Percentiles rank a stretch among this genome's conserved stretches.
These are phyloP conservation scores for Kernera saxatilis DNA, from an alignment of 345 rosid species.

Conservation along the genomic window DNA sequence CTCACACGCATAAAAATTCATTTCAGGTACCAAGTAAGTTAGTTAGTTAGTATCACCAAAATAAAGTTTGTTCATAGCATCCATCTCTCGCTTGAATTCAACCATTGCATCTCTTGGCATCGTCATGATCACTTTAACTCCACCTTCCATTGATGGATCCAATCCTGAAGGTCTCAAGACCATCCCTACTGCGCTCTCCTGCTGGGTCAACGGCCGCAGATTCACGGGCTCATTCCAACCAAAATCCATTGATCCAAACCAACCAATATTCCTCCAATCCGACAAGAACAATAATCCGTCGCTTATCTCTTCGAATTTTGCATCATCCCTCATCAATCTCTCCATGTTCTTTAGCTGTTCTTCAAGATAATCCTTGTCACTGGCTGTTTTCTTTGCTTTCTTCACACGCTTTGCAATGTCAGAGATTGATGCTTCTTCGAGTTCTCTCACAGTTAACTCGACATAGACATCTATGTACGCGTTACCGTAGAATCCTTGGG, in stretches of 20 bases:
- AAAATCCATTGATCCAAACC: slow-evolving; percentile 27
- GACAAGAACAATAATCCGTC: slow-evolving; percentile 31
- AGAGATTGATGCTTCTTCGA: slow-evolving; percentile 28
- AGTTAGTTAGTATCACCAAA: too few relatives aligned
- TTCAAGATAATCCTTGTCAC: neutral
- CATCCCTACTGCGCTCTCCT: neutral
- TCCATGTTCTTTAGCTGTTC: slow-evolving; percentile 18
- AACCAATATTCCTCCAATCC: slow-evolving; percentile 36
- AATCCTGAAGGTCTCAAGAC: neutral
- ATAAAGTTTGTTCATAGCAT: neutral
- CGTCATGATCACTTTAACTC: slow-evolving; percentile 12
- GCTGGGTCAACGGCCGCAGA: slow-evolving; percentile 14
- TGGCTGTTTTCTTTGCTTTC: slow-evolving; percentile 11
- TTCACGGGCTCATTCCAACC: slow-evolving; percentile 41
- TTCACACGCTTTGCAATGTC: slow-evolving; percentile 23
- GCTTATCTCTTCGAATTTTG: slow-evolving; percentile 16
- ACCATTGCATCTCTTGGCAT: neutral
- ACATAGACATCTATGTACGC: slow-evolving; percentile 30
- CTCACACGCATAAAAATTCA: too few relatives aligned
- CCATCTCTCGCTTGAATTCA: neutral
- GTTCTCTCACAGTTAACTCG: slow-evolving; percentile 28
- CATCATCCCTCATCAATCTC: neutral
- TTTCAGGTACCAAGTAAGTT: too few relatives aligned
- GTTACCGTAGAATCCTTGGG: slow-evolving; percentile 42
- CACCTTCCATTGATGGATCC: slow-evolving; percentile 23